Evolutionary conservation across 805 yeast species (phyloP), one percentile per base, ranked within the genome.

Genomic region (Candida gorgasii): DNA sequence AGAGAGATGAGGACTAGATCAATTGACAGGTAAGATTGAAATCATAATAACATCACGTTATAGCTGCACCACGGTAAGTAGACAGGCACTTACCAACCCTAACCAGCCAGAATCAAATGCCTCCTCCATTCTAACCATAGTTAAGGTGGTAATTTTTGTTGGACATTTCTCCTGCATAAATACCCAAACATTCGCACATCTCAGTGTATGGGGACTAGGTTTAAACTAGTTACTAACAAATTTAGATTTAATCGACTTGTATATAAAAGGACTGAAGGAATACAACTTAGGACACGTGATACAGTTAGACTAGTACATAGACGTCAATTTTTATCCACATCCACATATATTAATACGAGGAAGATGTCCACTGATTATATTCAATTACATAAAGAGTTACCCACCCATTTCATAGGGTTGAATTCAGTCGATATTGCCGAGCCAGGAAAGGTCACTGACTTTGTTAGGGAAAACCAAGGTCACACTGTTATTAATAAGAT

Each of bases 401-500:
- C 97, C 22, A 45, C 76, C 28, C 86, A 89, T 66, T 93, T 90
- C 69, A 64, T 79, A 44, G 99, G 99, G 44, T 75, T 83, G 44
- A 88, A 90, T 64, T 76, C 93, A 28, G 72, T 89, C 33, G 84
- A 79, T 29, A 73, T 62, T 17, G 96, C 96, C 16, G 89, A 86
- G 54, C 84, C 87, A n/a, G 75, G 86, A 23, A 72, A 73, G 24
- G 81, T 92, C 40, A 86, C 86, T 52, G 92, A 88, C 59, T 93
- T 89, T 60, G 97, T 95, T 50, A 76, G 75, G 54, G 73, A 78
- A 39, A 86, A 86, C 58, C 88, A 86, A 42, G 99, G 99, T 61
- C 99, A 93, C 72, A 89, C 99, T 5, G 96, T 93, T 36, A 89
- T 93, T 57, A 77, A 84, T 42, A 84, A 82, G 55, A 84, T 93